Conservation (phyloP, 164 flowering plant species). For the Macadamia integrifolia region DNA sequence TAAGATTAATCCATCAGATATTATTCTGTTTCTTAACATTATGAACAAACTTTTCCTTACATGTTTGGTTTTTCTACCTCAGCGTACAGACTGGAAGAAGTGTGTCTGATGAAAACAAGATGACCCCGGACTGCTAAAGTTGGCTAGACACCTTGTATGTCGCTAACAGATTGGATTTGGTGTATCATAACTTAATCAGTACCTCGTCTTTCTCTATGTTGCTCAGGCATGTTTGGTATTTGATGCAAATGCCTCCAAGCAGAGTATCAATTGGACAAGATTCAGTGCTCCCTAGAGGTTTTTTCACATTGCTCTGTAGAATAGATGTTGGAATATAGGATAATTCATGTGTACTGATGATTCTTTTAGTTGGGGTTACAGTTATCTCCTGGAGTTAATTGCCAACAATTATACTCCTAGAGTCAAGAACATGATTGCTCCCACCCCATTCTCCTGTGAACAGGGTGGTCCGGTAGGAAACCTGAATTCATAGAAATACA, state of each 20-base stretch:
- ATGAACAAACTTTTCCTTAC: background rate
- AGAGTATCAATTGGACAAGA: background rate
- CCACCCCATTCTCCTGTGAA: too few relatives aligned
- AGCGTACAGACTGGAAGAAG: conserved; percentile 15
- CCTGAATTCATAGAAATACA: too few relatives aligned
- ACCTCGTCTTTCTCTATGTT: background rate
- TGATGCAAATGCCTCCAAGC: conserved; percentile 1
- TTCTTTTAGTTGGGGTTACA: background rate
- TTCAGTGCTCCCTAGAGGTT: background rate
- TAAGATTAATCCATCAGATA: conserved; percentile 2
- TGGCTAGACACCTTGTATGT: background rate
- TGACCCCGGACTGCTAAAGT: background rate
- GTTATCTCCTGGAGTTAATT: background rate
- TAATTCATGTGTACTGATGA: background rate
- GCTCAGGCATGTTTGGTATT: background rate
- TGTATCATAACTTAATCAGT: background rate
- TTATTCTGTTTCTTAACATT: background rate
- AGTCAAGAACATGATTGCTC: too few relatives aligned
- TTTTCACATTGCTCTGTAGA: conserved; percentile 4
- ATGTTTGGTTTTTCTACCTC: background rate
- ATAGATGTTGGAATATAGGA: conserved; percentile 2
- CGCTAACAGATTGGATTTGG: background rate
- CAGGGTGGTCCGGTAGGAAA: too few relatives aligned
- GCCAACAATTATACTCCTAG: too few relatives aligned
- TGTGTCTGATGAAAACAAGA: conserved; percentile 4